Evolutionary conservation across 164 flowering plant genomes (phyloP).

Genomic region (Berberis thunbergii): DNA sequence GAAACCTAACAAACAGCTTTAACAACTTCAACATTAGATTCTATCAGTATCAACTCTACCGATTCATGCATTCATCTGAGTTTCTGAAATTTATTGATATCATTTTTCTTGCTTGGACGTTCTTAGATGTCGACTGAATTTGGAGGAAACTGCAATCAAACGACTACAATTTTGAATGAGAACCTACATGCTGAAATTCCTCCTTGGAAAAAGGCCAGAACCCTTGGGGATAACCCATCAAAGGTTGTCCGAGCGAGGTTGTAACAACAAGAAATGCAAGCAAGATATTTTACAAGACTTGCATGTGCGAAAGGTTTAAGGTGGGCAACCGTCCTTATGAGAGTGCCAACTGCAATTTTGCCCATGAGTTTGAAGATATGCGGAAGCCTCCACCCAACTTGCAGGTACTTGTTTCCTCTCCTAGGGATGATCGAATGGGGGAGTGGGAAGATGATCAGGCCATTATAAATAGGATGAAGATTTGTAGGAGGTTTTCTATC

Average conservation of each 20-base stretch:
- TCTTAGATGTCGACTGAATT: no score
- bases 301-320: slow-evolving; percentile 55
- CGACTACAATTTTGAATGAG: no score
- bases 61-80: no score
- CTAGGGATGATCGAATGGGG: slow-evolving; percentile 36
- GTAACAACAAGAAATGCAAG: slow-evolving; percentile 30
- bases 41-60: no score
- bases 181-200: slow-evolving; percentile 1
- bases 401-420: slow-evolving; percentile 56
- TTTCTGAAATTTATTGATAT: no score
- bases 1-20: no score
- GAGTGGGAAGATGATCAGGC: slow-evolving; percentile 63
- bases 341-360: slow-evolving; percentile 66
- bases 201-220: slow-evolving; percentile 44
- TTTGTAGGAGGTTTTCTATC: slow-evolving; percentile 74
- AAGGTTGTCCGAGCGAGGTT: slow-evolving; percentile 13
- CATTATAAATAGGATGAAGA: slow-evolving; percentile 51
- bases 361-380: slow-evolving; percentile 75
- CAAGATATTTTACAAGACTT: slow-evolving; percentile 73
- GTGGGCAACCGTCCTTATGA: slow-evolving; percentile 45
- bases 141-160: no score
- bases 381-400: slow-evolving; percentile 79
- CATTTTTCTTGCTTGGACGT: no score
- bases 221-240: slow-evolving; percentile 24
- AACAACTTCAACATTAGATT: no score